Base-by-base conservation (phyloP, 1,139 yeast species). In the Debaryomyces udenii region DNA sequence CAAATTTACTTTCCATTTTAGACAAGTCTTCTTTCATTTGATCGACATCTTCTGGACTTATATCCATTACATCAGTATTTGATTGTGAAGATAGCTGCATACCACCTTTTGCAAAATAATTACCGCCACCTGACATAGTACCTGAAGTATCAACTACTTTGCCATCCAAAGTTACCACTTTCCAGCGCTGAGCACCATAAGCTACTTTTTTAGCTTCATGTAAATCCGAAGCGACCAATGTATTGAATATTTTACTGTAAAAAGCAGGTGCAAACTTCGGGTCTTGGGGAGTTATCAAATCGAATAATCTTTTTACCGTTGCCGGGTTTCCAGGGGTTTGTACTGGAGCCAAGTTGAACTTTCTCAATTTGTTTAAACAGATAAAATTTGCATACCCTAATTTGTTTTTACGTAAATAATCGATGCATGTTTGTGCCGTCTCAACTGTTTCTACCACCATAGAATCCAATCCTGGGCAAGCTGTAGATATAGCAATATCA, bases 81-180 rank as follows among this genome's bases (percentile, higher is more conserved):
- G 52, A 52, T 13, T 53, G 50, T 2, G 68, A 66, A 4, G 61
- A 55, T 24, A 78, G 63, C 43, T 72, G 72, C 93, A 86, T 83
- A 1, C 79, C 81, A 6, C 94, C 94, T 39, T 70, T 70, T 11
- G 79, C 74, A 11, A 78, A 80, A 35, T 76, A 70, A 36, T 76
- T 79, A 40, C 98, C 98, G 64, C 99, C 99, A 55, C 99, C 99
- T 38, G 95, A 83, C 86, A 94, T 85, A 1, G 98, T 87, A 63
- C 99, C 99, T 2, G 96, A 86, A n/a, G 86, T 81, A 56, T 91
- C 98, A 43, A 94, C 93, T 26, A 93, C 71, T 53, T 89, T 86
- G 23, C 99, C 99, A 62, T 88, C 96, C 11, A 90, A 64, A 0
- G 99, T 89, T 0, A 94, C 99, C 9, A 91, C 98, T 55, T 96